phyloP scores from a whole-genome alignment of 768 basidiomycete genomes.

The Leccinum subgranulosum region DNA sequence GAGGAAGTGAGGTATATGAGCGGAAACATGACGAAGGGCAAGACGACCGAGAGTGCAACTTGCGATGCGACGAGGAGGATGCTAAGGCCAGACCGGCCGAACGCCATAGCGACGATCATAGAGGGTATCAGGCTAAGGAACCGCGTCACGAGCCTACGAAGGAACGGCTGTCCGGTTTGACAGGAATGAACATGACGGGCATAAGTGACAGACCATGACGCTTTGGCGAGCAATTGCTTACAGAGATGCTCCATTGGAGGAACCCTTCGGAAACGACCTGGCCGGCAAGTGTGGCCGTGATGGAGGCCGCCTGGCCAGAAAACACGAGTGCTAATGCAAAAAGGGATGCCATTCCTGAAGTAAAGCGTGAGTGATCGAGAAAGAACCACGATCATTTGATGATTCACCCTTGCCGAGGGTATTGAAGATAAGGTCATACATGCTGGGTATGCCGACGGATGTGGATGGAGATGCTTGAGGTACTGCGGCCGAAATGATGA shows the following conservation, averaged over 20 bases:
- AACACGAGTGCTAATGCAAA: conserved; percentile 47
- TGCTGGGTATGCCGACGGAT: conserved; percentile 40
- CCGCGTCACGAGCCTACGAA: conserved; percentile 44
- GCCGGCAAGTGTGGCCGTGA: conserved; percentile 48
- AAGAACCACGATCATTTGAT: not conserved
- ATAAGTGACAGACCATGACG: not conserved
- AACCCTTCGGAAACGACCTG: conserved; percentile 50
- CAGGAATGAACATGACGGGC: not conserved
- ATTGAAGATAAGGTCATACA: conserved; percentile 37
- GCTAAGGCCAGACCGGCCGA: conserved; percentile 42
- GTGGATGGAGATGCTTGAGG: conserved; percentile 5
- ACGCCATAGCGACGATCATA: conserved; percentile 40
- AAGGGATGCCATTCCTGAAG: conserved; percentile 32
- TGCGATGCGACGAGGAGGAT: conserved; percentile 48
- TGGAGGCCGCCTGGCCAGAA: conserved; percentile 47
- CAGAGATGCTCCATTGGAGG: conserved; percentile 45
- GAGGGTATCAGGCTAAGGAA: conserved; percentile 45
- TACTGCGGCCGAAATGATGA: conserved; percentile 33
- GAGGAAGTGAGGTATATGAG: conserved; percentile 39
- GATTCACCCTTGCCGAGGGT: conserved; percentile 38
- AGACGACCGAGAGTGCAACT: conserved; percentile 43
- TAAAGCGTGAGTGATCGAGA: not conserved
- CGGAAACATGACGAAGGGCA: conserved; percentile 45
- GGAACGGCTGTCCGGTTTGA: conserved; percentile 19
- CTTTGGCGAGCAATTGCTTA: conserved; percentile 1